Evolutionary conservation across 2,329 filamentous ascomycete species (phyloP).

Genomic region (Microdochium trichocladiopsis): DNA sequence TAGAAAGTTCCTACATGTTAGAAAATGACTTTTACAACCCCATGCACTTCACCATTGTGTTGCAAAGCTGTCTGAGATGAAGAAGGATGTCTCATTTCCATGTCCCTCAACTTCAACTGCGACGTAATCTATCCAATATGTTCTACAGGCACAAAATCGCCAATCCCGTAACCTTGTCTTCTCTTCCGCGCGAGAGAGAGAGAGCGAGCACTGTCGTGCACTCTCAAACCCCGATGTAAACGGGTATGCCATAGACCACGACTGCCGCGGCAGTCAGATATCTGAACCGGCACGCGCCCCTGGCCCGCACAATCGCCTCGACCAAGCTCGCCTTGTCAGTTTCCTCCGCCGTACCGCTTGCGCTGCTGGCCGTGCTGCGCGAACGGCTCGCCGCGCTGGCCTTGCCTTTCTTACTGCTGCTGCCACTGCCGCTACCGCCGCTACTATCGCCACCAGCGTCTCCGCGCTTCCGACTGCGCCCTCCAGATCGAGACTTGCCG

Average conservation of each 20-base stretch:
- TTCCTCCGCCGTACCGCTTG: constrained; percentile 9
- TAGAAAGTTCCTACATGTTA: no score
- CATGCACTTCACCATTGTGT: no score
- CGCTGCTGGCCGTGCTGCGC: constrained; percentile 3
- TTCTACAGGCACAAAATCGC: no score
- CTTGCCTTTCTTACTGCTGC: constrained; percentile 13
- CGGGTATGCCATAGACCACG: constrained; percentile 90
- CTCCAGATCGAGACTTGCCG: constrained; percentile 18
- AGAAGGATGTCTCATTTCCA: no score
- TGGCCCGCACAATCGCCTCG: constrained; percentile 71
- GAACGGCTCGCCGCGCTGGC: constrained; percentile 17
- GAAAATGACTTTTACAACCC: no score
- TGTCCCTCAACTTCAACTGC: no score
- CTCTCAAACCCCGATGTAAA: constrained; percentile 54
- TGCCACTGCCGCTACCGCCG: constrained; percentile 3
- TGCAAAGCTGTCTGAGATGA: no score
- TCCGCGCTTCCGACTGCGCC: no score
- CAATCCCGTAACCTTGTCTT: no score
- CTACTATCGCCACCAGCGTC: neutral
- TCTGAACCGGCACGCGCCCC: constrained; percentile 74
- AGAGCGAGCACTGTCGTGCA: no score
- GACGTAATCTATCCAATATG: no score
- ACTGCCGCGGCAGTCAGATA: constrained; percentile 93
- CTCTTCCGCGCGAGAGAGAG: no score
- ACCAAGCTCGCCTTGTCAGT: constrained; percentile 50